Base-by-base conservation (phyloP, 2,329 filamentous ascomycete genomes). In the Cladophialophora carrionii region DNA sequence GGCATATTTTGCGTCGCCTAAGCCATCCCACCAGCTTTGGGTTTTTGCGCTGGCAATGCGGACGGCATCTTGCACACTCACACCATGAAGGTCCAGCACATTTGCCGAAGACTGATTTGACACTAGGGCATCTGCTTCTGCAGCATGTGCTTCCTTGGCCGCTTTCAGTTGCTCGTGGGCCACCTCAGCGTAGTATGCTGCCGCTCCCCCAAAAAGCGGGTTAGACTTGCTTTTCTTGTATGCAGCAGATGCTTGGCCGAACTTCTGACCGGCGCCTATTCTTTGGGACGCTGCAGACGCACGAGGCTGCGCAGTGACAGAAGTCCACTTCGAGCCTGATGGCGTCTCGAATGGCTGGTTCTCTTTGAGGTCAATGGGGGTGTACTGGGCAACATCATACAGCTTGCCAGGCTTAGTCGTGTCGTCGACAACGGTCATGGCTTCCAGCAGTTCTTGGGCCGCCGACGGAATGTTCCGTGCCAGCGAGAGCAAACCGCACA, bases 11-110 rank as follows among this genome's bases (percentile, higher is more conserved):
- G 82, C 81, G 73, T 93, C 89, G 0, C 90, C 90, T 8, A 92
- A 78, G 0, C 78, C 78, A 20, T 86, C 79, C 93, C 92, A 97
- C 94, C 94, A 98, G 9, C 74, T 75, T 69, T 84, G 82, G 0
- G 90, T 88, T 43, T 83, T 84, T 54, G 87, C 83, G 32, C 85
- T 83, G 1, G 90, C 88, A 69, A 97, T 96, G 2, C 90, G 83
- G 32, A 92, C 87, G 1, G 90, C 94, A 75, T 96, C 90, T 56
- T 87, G 82, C 1, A 97, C 92, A 52, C 84, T 87, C 4, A 96
- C 87, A 5, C 92, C 91, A 75, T 98, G 94, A 29, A 98, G 80
- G 76, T 98, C 94, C 7, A 96, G 81, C 22, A 83, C 79, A 0
- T 77, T 81, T 1, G 75, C 65, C 0, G 82, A 83, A 57, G 90